Evolutionary conservation across 2,329 filamentous ascomycete species (phyloP), one percentile per base, ranked within the genome.

Genomic region (Onygenales sp.): DNA sequence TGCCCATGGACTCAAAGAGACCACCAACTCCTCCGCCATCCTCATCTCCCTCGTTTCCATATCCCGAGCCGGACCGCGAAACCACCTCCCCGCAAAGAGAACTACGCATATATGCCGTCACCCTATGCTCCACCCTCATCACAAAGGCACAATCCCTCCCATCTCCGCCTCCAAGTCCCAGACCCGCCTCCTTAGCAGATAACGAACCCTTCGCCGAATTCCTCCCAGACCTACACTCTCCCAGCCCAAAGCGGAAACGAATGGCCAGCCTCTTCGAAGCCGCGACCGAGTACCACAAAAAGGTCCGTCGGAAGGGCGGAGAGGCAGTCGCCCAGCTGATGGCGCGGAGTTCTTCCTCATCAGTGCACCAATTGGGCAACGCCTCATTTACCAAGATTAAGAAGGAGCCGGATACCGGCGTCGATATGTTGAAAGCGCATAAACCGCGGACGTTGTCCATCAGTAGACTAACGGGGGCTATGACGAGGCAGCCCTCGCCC

Each of bases 251-350:
- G 56, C 64, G 70, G 43, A 73, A 72, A 58, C 65, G 70, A 37
- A 68, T 72, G n/a, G 66, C 68, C 40, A 71, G 65, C 1, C 61
- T 73, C 2, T 73, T 73, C 44, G 70, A 73, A 54, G 64, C 65
- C 3, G 70, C 68, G 8, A 64, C 69, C 3, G 68, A 71, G 48
- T 69, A 72, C 59, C 70, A 73, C 54, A 67, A 64, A 34, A 62
- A 63, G 47, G 68, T 72, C 21, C 66, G 69, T 37, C 67, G 70
- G 57, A 67, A 65, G 47, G 70, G 70, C 40, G 69, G 68, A 4
- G 66, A 68, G 56, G 66, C 62, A 13, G 69, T 71, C n/a, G 68
- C 69, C 2, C 68, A 69, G 52, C 52, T 71, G 53, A 70, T 71
- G 67, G 68, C 68, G 8, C 57, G 61, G 13, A 62, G 62, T 10